phyloP scores from a whole-genome alignment of 2,329 filamentous ascomycete species.

The Colletotrichum sp. region DNA sequence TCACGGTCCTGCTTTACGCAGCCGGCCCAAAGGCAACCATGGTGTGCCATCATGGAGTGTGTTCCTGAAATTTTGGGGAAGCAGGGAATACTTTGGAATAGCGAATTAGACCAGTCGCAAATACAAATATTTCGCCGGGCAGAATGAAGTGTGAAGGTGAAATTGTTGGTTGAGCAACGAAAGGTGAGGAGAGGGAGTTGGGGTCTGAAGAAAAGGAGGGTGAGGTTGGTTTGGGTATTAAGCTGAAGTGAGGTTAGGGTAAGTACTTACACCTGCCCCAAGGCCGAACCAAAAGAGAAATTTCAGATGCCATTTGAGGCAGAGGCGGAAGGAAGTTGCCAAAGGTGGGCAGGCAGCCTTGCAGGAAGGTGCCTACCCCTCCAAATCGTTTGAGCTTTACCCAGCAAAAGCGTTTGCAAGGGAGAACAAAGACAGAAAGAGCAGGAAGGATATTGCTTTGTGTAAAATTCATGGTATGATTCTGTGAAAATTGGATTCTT shows the following conservation, averaged over 20 bases:
- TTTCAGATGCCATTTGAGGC: neutral
- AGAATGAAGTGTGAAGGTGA: neutral
- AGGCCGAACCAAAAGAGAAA: neutral
- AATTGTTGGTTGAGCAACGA: neutral
- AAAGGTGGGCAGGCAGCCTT: neutral
- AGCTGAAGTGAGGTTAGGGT: neutral
- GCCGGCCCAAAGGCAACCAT: neutral
- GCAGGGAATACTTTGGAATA: neutral
- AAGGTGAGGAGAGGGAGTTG: neutral
- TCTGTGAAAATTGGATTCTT: neutral
- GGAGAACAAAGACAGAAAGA: neutral
- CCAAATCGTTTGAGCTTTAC: neutral
- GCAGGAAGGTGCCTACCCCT: neutral
- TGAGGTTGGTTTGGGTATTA: neutral
- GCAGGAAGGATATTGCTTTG: neutral
- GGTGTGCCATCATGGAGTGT: neutral
- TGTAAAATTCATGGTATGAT: neutral
- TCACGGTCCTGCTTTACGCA: neutral
- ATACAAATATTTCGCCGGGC: neutral
- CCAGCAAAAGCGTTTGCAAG: neutral
- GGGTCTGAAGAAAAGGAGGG: neutral
- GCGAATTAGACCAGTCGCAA: neutral
- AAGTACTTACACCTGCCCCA: neutral
- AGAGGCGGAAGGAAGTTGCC: neutral
- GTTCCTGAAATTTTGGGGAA: neutral